Evolutionary conservation across 306 rosid species (phyloP).

Genomic region (Rubus idaeus): DNA sequence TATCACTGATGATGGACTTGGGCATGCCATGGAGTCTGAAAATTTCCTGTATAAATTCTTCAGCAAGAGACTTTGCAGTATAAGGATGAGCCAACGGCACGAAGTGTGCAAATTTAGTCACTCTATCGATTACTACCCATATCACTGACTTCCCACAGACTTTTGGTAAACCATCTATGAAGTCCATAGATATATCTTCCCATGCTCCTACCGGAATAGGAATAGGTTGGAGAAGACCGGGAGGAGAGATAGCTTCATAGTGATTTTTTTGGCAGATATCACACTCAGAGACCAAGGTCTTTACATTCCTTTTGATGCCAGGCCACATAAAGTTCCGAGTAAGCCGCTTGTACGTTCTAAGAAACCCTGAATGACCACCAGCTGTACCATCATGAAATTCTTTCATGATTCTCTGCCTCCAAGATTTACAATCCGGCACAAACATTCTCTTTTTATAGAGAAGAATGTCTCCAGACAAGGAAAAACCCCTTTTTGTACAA

Average conservation of each 20-base stretch:
- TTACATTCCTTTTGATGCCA: not conserved
- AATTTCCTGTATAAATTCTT: not conserved
- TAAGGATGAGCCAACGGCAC: not conserved
- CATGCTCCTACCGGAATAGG: not conserved
- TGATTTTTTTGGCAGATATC: not conserved
- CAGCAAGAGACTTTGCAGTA: not conserved
- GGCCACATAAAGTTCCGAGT: accelerated
- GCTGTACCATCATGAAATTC: not conserved
- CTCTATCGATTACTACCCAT: not conserved
- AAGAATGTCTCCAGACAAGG: not conserved
- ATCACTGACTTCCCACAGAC: no score
- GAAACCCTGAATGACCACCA: not conserved
- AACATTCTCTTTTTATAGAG: not conserved
- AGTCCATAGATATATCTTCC: not conserved
- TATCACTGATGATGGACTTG: not conserved
- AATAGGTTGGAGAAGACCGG: not conserved
- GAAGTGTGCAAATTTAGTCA: not conserved
- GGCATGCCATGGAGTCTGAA: not conserved
- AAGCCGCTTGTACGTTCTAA: not conserved
- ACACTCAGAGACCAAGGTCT: not conserved
- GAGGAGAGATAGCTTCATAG: not conserved
- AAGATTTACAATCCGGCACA: accelerated
- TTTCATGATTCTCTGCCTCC: not conserved
- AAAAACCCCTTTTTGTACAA: no score
- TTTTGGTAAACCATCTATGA: no score